Base-by-base conservation (phyloP, 2,329 filamentous ascomycete genomes). In the Davidsoniella eucalypti region DNA sequence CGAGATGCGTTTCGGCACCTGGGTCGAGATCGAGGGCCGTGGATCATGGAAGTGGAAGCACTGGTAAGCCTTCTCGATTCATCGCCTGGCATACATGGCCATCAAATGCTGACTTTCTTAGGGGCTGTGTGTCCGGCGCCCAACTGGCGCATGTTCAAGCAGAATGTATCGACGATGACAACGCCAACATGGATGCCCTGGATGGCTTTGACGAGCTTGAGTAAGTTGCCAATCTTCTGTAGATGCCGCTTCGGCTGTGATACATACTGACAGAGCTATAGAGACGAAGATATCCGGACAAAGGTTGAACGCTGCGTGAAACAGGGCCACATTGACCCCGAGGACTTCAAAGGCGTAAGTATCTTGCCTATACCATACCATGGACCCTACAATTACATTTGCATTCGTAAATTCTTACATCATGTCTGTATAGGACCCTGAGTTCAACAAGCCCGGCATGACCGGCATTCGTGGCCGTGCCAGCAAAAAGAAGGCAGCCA, bases 341-440 rank as follows among this genome's bases (percentile, higher is more conserved):
- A 85, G 47, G 90, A 95, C 58, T 95, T 87, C 78, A 90, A 82
- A 33, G 87, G 87, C 10, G 87, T 94, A 73, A 67, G 83, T 69
- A 33, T 33, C 7, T 33, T 29, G 21, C 57, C 21, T 29, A 49
- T 25, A 40, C n/a, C 10, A 40, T 40, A n/a, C 6, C 6, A 5
- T 29, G 25, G 8, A 9, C 2, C 38, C 38, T n/a, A 2, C 36
- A 38, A 38, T 10, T 10, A n/a, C n/a, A 38, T 10, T n/a, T 43
- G 14, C 12, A 16, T 17, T 3, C 26, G 29, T 36, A 26, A 23
- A 21, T 18, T 26, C 21, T 40, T 2, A 51, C 47, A 43, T 55
- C 16, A 60, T 46, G 58, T 29, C 17, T n/a, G 8, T 47, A 4
- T 56, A 92, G 84, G 85, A 93, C 56, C 68, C 76, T 3, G 82